Evolutionary conservation across 2,329 filamentous ascomycete genomes (phyloP), one percentile per base, ranked within the genome.

Genomic region (Gnomoniopsis sp.): DNA sequence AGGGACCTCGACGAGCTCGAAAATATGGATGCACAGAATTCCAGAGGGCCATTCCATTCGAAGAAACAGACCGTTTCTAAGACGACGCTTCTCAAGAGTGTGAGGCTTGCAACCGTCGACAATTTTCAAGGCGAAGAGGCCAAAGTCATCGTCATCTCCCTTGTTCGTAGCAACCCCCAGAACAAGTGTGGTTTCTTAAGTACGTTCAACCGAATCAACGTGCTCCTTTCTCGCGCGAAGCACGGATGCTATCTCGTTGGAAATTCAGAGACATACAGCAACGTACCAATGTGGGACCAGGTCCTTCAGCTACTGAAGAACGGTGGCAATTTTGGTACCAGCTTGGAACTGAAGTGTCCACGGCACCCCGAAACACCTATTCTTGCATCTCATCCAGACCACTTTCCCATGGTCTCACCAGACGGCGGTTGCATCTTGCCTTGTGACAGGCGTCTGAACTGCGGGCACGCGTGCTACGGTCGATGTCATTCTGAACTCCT

Each of bases 51-150:
- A 14, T 10, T 2, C 1, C 36, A 47, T 36, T 0, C 49, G 41
- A 10, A 6, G 10, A 10, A 12, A n/a, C 23, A 22, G 51, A 34
- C 7, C 33, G 11, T 1, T 30, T 63, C 1, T 46, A 81, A 78
- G 66, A 75, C 72, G 4, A 76, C 72, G 0, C 72, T 86, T 0
- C 66, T 79, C 0, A 73, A 81, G 23, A 75, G 74, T 1, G 68
- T 88, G 2, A 73, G 83, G 4, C 70, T 88, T 0, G 86, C 87
- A 0, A 91, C 87, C 0, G 81, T 91, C 0, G 87, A 90, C 68
- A 92, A 91, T 63, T 92, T 90, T 57, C 88, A 93, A 65, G 89
- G 89, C 0, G 88, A 93, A 66, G 88, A 93, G 65, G 86, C 85
- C 1, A 87, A 89, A 53, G 74, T 93, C 10, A 77, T 93, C 0